Evolutionary conservation across 192 early-diverging fungal species (phyloP), one percentile per base, ranked within the genome.

Genomic region (Entophlyctis luteolus): DNA sequence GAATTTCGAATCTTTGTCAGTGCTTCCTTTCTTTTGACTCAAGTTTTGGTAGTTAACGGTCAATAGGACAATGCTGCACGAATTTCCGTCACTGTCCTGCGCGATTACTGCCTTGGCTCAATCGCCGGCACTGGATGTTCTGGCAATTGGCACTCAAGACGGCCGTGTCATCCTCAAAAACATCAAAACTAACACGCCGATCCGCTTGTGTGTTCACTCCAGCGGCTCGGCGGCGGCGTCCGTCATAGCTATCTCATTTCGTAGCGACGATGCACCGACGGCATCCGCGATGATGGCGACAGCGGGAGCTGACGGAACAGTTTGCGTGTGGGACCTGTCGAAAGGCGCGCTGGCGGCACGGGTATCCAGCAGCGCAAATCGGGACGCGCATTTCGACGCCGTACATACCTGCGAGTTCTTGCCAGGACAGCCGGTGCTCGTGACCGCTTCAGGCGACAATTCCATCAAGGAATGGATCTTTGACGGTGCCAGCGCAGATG

Each of bases 381-480:
- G 89, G 66, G 89, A 89, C 34, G 93, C 93, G 0, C 96, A 99
- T 75, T 82, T 89, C 63, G 89, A 87, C 10, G 66, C 76, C 0
- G 84, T 99, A 18, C 80, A 89, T 27, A 87, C 90, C 0, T 62
- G 89, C 14, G 79, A 93, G 39, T 98, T 94, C 74, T 77, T 96
- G 62, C 78, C 76, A 35, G 89, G 90, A 2, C 92, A 94, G 84
- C 87, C 91, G 16, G 75, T 99, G 49, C 75, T 98, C 52, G 71
- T 99, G 28, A 93, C 92, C 4, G 91, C 91, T 22, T 88, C 90
- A 31, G 75, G 81, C 2, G 96, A 99, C 76, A 99, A 99, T 66
- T 78, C 94, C 27, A 82, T 99, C 59, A 93, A 94, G 79, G 89
- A 94, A 78, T 99, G 95, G 94, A 85, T 96, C 34, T 99, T 98